Evolutionary conservation across 2,329 filamentous ascomycete species (phyloP), one percentile per base, ranked within the genome.

Genomic region (Phaeomoniella chlamydospora): DNA sequence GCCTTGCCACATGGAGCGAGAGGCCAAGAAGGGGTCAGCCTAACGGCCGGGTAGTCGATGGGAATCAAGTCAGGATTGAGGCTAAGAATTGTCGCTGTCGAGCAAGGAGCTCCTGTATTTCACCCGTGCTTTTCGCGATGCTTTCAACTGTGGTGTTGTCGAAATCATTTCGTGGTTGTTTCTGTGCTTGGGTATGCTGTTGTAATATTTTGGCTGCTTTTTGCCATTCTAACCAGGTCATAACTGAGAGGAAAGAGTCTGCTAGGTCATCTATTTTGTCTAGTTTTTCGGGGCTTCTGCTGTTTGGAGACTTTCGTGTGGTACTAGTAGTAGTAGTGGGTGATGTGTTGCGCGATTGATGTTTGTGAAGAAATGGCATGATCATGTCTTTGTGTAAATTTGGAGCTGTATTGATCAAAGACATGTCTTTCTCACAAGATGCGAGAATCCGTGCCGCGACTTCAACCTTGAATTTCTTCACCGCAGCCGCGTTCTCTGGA

Each of bases 201-300:
- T n/a, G n/a, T n/a, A n/a, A n/a, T n/a, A n/a, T n/a, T n/a, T 6
- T n/a, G 22, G 22, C 22, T 9, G 22, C 22, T 9, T 44, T 40
- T 49, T 85, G 73, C 84, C 84, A 92, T 41, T 75, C 67, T 26
- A 84, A 55, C 75, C 80, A 88, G 2, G 81, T 77, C 39, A 84
- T 65, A 2, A 76, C 84, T 54, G 92, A 84, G 37, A 90, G 53
- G 16, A 90, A 58, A 51, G 77, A 81, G 59, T 92, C 84, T 0
- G 83, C 80, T 34, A 92, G 57, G 59, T 92, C 84, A 54, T 92
- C 84, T 36, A 88, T 55, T 55, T 90, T 90, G n/a, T 46, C 47
- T 15, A 50, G 31, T n/a, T 43, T 41, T 35, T 33, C 29, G 2
- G 15, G 32, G 16, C n/a, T 4, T 18, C 9, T 12, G 18, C 4